A percentile compares a stretch with the other conserved stretches of the same genome.
Conservation (phyloP, 2,329 filamentous ascomycete species). For the Hypoxylon sp. region DNA sequence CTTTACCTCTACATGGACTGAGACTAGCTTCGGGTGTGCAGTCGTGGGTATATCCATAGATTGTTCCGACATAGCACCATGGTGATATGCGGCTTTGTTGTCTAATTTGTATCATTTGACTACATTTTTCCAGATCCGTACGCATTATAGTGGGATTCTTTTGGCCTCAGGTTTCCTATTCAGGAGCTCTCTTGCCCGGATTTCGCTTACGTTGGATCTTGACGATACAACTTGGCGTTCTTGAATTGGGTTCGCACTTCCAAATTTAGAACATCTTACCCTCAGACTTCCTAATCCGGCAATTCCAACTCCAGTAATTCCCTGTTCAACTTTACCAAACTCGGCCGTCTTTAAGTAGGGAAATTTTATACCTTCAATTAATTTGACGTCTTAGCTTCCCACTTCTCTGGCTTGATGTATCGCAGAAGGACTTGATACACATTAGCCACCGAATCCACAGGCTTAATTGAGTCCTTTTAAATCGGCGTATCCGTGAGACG, state of each 20-base stretch:
- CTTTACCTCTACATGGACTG: constrained; percentile 21
- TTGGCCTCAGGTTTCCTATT: constrained; percentile 11
- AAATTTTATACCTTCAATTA: neutral
- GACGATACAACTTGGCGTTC: neutral
- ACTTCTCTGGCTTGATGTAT: neutral
- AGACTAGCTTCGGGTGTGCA: constrained; percentile 11
- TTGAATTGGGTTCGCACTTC: constrained; percentile 2
- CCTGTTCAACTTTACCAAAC: neutral
- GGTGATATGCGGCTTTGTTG: neutral
- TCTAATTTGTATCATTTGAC: constrained; percentile 11
- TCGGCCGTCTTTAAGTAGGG: constrained; percentile 6
- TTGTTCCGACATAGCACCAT: constrained; percentile 10
- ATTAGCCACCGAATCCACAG: neutral
- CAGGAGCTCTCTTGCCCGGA: neutral
- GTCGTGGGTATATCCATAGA: constrained; percentile 24
- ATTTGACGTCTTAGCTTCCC: constrained; percentile 1
- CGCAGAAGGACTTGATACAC: neutral
- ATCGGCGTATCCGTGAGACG: neutral
- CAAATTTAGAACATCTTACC: constrained; percentile 3
- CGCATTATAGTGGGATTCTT: neutral
- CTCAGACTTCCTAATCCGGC: constrained; percentile 11
- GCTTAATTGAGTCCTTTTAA: neutral
- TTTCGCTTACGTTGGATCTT: constrained; percentile 14
- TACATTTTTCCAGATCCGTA: constrained; percentile 6
- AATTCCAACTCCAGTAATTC: constrained; percentile 19